Conservation (phyloP, 2,329 filamentous ascomycete genomes). For the Claviceps arundinis region DNA sequence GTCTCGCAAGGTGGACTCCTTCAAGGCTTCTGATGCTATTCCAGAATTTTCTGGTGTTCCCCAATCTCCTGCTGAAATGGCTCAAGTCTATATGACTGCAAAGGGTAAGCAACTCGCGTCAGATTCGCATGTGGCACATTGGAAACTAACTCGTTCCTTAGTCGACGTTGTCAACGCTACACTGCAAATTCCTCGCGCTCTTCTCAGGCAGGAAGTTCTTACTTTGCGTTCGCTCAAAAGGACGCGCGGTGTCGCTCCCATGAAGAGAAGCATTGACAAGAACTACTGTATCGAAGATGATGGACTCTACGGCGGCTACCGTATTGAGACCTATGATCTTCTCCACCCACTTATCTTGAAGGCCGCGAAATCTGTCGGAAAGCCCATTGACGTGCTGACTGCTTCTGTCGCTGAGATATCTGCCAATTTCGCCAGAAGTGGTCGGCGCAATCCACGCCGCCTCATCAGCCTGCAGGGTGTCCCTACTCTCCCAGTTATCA, state of each 20-base stretch:
- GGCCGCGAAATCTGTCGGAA: slow-evolving; percentile 10
- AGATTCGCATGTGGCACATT: not conserved
- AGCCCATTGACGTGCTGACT: slow-evolving; percentile 12
- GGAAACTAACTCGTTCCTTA: slow-evolving; percentile 5
- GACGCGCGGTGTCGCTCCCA: slow-evolving; percentile 11
- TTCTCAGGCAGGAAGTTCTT: slow-evolving; percentile 3
- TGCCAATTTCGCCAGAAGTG: slow-evolving; percentile 7
- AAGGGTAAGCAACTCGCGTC: slow-evolving; percentile 14
- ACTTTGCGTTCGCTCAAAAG: slow-evolving; percentile 1
- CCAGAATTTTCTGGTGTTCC: not conserved
- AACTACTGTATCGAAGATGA: slow-evolving; percentile 7
- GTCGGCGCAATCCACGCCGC: slow-evolving; percentile 1
- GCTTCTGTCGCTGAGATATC: slow-evolving; percentile 16
- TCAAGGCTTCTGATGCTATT: not conserved
- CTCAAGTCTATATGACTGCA: slow-evolving; percentile 12
- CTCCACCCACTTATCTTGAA: slow-evolving; percentile 14
- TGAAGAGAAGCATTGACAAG: slow-evolving; percentile 16
- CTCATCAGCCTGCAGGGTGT: slow-evolving; percentile 9
- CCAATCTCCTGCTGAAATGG: slow-evolving; percentile 4
- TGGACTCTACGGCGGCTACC: slow-evolving; percentile 14
- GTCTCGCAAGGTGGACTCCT: not conserved
- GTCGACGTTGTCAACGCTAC: slow-evolving; percentile 14
- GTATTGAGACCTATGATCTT: slow-evolving; percentile 13
- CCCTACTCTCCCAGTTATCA: slow-evolving; percentile 15
- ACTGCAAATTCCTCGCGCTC: not conserved